Conservation (phyloP, 148 eudicot genomes). For the Hydrangea macrophylla region DNA sequence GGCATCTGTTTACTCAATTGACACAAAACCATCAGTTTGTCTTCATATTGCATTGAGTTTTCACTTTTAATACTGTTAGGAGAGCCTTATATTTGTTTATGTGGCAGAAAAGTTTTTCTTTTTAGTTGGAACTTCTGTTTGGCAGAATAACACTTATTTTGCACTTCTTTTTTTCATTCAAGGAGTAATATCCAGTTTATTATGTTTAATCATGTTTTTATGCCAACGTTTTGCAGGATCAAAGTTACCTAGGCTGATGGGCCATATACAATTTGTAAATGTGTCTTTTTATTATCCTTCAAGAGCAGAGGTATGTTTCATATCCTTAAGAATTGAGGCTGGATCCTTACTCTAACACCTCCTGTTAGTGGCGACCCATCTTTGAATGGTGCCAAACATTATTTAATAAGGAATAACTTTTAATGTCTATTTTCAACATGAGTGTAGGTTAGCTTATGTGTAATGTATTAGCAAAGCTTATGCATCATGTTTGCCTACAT, state of each 20-base stretch:
- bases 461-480: too few relatives aligned
- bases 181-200: not conserved
- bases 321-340: not conserved
- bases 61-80: not conserved
- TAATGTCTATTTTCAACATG: not conserved
- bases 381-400: not conserved
- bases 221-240: constrained; percentile 47
- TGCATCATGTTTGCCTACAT: too few relatives aligned
- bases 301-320: constrained; percentile 55
- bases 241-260: constrained; percentile 58
- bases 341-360: not conserved
- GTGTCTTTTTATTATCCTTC: constrained; percentile 78
- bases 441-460: too few relatives aligned
- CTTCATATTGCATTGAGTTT: not conserved
- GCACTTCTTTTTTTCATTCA: not conserved
- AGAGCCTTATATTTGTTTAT: not conserved
- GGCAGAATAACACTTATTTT: not conserved
- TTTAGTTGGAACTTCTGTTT: not conserved
- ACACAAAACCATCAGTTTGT: not conserved
- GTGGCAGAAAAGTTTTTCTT: not conserved
- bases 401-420: not conserved
- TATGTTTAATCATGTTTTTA: not conserved
- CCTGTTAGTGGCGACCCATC: not conserved
- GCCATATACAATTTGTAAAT: constrained; percentile 70
- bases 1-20: not conserved